A percentile compares a stretch with the other conserved stretches of the same genome.
These are phyloP conservation scores for Erodium chrysanthum DNA, from an alignment of 441 rosid species.

Conservation along the genomic window DNA sequence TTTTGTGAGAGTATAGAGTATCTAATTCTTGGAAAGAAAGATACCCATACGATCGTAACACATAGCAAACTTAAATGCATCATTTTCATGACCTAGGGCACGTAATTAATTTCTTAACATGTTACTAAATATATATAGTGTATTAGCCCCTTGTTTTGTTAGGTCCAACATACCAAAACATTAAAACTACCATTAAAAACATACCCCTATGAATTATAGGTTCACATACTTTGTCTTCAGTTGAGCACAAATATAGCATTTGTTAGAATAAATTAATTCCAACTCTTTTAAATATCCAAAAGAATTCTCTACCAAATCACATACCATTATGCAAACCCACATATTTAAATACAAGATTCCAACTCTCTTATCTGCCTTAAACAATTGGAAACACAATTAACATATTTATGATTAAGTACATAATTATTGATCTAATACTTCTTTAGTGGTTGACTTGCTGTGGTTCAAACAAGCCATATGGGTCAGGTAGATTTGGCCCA, in stretches of 20 bases:
- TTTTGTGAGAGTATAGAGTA: too few species aligned
- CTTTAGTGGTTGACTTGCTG: slow-evolving; percentile 35
- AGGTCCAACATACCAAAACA: too few species aligned
- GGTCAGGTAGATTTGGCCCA: slow-evolving; percentile 21
- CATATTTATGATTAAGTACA: not conserved
- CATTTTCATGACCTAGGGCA: not conserved
- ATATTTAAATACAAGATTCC: not conserved
- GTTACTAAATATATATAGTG: not conserved
- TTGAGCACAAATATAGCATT: not conserved
- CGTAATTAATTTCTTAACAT: not conserved
- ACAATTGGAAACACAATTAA: not conserved
- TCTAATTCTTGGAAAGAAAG: too few species aligned
- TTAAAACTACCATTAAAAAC: not conserved
- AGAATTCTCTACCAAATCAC: not conserved
- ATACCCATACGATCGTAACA: too few species aligned
- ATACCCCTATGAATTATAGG: not conserved
- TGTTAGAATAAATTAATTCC: not conserved
- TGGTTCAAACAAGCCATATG: slow-evolving; percentile 18
- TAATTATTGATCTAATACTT: slow-evolving; percentile 6
- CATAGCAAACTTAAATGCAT: too few species aligned
- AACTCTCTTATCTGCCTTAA: slow-evolving; percentile 17
- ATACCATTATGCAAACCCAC: not conserved
- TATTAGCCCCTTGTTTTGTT: not conserved
- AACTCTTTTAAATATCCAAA: not conserved
- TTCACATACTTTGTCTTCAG: not conserved